A percentile compares a stretch with the other conserved stretches of the same genome.
Evolutionary conservation across 2,329 filamentous ascomycete species (phyloP).

Genomic region (Aurifilum marmelostoma): DNA sequence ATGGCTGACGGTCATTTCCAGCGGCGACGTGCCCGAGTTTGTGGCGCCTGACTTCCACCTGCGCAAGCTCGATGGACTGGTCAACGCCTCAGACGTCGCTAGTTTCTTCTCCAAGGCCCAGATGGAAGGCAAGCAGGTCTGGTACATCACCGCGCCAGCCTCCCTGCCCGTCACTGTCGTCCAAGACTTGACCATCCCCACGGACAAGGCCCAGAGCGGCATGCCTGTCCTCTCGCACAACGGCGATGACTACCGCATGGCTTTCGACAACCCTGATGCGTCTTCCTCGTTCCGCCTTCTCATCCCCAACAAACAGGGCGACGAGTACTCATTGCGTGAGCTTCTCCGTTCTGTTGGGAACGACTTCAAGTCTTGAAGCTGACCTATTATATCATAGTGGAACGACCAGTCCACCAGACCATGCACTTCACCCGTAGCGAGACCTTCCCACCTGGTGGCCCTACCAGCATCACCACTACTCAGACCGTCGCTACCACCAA

Average conservation of each 20-base stretch:
- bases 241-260: conserved; percentile 64
- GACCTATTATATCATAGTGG: conserved; percentile 37
- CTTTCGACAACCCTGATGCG: conserved; percentile 55
- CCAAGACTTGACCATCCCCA: conserved; percentile 63
- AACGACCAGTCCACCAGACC: conserved; percentile 57
- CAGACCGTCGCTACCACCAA: conserved; percentile 48
- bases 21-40: conserved; percentile 47
- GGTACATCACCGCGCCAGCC: conserved; percentile 77
- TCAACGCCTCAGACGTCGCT: conserved; percentile 49
- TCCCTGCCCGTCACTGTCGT: conserved; percentile 70
- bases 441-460: conserved; percentile 31
- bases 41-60: conserved; percentile 58
- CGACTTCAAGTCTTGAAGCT: conserved; percentile 30
- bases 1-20: conserved; percentile 16
- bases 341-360: conserved; percentile 23
- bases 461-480: conserved; percentile 41
- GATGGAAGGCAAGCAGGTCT: conserved; percentile 72
- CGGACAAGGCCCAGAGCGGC: conserved; percentile 57
- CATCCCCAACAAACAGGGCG: conserved; percentile 59
- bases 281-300: conserved; percentile 61
- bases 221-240: conserved; percentile 64
- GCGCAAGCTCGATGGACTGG: conserved; percentile 51
- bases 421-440: conserved; percentile 61
- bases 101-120: conserved; percentile 62
- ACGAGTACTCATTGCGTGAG: conserved; percentile 30